Percentiles rank a stretch among this genome's conserved stretches.
Conservation (phyloP, 2,329 filamentous ascomycete species). For the Hymenoscyphus fraxineus region DNA sequence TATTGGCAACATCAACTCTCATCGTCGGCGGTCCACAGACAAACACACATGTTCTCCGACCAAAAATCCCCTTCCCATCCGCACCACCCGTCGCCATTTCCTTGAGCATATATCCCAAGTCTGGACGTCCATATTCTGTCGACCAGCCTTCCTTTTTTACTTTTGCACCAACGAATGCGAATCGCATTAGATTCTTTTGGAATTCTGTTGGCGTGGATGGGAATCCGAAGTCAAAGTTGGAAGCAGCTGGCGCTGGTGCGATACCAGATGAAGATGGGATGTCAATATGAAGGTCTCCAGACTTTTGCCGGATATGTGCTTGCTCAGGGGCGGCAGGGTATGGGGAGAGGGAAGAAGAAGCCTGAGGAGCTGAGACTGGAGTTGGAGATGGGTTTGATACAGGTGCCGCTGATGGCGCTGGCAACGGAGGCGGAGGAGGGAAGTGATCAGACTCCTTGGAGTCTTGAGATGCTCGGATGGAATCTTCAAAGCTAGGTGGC, state of each 20-base stretch:
- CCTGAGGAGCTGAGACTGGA: conserved; percentile 10
- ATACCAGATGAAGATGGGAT: conserved; percentile 19
- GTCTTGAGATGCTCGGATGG: conserved; percentile 9
- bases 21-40: conserved; percentile 87
- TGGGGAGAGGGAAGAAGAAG: conserved; percentile 8
- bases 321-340: conserved; percentile 16
- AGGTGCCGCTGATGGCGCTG: neutral
- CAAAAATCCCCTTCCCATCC: conserved; percentile 66
- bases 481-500: conserved; percentile 9
- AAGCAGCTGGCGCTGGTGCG: conserved; percentile 8
- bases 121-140: conserved; percentile 86
- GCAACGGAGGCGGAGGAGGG: conserved; percentile 1
- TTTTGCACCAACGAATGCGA: conserved; percentile 72
- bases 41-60: conserved; percentile 80
- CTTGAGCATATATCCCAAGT: conserved; percentile 80
- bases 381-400: conserved; percentile 16
- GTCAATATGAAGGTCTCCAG: conserved; percentile 25
- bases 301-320: conserved; percentile 27
- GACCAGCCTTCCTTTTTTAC: conserved; percentile 74
- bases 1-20: conserved; percentile 82
- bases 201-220: conserved; percentile 80
- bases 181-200: conserved; percentile 85
- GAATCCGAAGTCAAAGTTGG: conserved; percentile 75
- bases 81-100: conserved; percentile 72
- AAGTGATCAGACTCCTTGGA: conserved; percentile 13